These are phyloP conservation scores for Ophiocytium majus DNA, from an alignment of 352 stramenopile genomes.

Conservation along the genomic window DNA sequence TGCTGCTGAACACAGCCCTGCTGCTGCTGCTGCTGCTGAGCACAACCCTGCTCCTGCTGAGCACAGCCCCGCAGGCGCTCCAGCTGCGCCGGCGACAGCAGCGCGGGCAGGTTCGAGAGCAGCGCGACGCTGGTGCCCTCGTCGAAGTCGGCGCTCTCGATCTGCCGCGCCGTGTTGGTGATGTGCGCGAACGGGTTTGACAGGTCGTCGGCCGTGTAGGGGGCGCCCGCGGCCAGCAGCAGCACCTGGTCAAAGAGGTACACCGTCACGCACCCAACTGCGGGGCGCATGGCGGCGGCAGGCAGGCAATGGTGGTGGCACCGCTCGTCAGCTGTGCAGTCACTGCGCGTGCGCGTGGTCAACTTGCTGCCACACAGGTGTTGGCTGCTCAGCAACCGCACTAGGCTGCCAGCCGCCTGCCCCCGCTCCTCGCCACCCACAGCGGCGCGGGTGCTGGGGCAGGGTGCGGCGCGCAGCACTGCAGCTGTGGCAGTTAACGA, in stretches of 20 bases:
- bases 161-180: conserved; percentile 72
- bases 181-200: conserved; percentile 71
- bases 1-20: background rate
- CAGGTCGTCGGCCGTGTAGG: conserved; percentile 13
- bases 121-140: conserved; percentile 41
- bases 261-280: conserved; percentile 76
- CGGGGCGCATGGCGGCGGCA: too few species aligned
- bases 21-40: conserved; percentile 6
- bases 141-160: conserved; percentile 27
- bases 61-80: too few species aligned
- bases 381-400: too few species aligned
- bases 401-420: too few species aligned
- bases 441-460: too few species aligned
- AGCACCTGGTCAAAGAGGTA: conserved; percentile 65
- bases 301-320: too few species aligned
- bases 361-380: too few species aligned
- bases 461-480: too few species aligned
- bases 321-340: too few species aligned
- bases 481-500: too few species aligned
- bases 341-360: too few species aligned
- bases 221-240: conserved; percentile 25
- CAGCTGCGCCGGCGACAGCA: conserved; percentile 19
- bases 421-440: too few species aligned
- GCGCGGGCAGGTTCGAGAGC: conserved; percentile 25
- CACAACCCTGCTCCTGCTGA: conserved; percentile 7